Evolutionary conservation across 208 protist species (phyloP), one percentile per base, ranked within the genome.

Genomic region (Trypanosomatidae sp.): DNA sequence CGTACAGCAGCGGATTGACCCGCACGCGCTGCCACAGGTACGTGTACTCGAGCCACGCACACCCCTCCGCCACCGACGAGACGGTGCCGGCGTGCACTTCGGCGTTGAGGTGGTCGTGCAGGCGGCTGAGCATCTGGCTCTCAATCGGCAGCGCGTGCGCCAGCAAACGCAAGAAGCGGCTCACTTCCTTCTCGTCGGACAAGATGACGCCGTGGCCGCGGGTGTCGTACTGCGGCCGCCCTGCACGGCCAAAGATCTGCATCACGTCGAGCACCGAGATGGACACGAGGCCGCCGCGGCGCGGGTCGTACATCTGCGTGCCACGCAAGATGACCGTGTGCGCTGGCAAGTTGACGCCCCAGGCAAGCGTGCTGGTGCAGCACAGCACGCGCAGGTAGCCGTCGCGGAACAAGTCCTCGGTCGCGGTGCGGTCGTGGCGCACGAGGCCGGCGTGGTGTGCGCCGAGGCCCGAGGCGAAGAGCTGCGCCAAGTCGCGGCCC

Each of bases 341-440:
- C 2, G 97, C 97, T 6, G 98, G 98, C 20, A 99, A 58, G 71
- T 99, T 99, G 18, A 99, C 98, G 65, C 98, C 98, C 97, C 98
- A 99, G 22, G 98, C 98, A 15, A 99, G 82, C 10, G 98, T 99
- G 24, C 97, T 97, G 19, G 98, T 99, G 66, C 96, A 99, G 40
- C 92, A 75, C 33, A 99, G 74, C 26, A 98, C 94, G 11, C 79
- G 76, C 46, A 99, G 82, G 46, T 81, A 75, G 18, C 96, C 94
- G 3, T 95, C 74, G 15, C 68, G 69, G 71, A 98, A 99, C 22
- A 97, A 69, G 32, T 80, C 60, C 61, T 99, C 97, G 0, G 96
- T 91, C 6, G 96, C 45, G 23, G 88, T 97, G 30, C 97, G 71
- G 61, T 99, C 97, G 23, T 82, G 50, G 27, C 96, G 75, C 7